These are phyloP conservation scores for Xylariaceae sp. DNA, from an alignment of 2,329 filamentous ascomycete genomes.

Conservation along the genomic window DNA sequence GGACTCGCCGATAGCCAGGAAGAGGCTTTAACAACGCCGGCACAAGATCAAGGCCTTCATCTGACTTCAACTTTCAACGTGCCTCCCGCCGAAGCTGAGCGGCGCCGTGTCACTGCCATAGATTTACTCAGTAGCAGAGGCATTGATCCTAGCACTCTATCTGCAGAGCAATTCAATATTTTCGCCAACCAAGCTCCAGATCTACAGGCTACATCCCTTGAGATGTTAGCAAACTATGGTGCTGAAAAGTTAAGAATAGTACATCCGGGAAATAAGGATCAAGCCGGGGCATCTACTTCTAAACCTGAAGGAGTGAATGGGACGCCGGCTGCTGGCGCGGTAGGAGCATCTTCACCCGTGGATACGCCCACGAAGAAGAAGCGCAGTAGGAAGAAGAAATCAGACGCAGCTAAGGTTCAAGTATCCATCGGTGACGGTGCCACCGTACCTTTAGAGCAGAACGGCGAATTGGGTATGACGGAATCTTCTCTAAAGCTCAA, in stretches of 20 bases:
- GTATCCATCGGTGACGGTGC: constrained; percentile 22
- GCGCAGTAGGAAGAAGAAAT: constrained; percentile 23
- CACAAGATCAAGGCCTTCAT: constrained; percentile 12
- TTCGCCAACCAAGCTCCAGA: constrained; percentile 56
- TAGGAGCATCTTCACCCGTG: constrained; percentile 11
- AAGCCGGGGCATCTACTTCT: constrained; percentile 22
- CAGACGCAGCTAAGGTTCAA: constrained; percentile 10
- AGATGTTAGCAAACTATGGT: constrained; percentile 53
- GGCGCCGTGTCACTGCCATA: constrained; percentile 45
- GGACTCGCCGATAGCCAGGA: constrained; percentile 4
- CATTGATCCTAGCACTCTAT: constrained; percentile 49
- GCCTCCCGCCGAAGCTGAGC: constrained; percentile 43
- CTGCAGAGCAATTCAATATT: constrained; percentile 53
- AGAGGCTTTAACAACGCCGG: constrained; percentile 8
- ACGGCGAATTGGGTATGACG: constrained; percentile 23
- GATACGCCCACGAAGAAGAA: constrained; percentile 24
- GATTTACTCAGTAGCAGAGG: constrained; percentile 41
- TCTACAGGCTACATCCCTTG: constrained; percentile 50
- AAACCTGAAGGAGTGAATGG: constrained; percentile 13
- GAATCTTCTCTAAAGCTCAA: constrained; percentile 19
- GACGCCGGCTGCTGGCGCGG: constrained; percentile 9
- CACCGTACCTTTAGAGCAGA: constrained; percentile 20
- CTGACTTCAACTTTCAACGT: constrained; percentile 33
- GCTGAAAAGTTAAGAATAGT: constrained; percentile 55
- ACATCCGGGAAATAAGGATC: constrained; percentile 40